Evolutionary conservation across 176 grass and related monocot species (phyloP).

Genomic region (Elaeis guineensis): DNA sequence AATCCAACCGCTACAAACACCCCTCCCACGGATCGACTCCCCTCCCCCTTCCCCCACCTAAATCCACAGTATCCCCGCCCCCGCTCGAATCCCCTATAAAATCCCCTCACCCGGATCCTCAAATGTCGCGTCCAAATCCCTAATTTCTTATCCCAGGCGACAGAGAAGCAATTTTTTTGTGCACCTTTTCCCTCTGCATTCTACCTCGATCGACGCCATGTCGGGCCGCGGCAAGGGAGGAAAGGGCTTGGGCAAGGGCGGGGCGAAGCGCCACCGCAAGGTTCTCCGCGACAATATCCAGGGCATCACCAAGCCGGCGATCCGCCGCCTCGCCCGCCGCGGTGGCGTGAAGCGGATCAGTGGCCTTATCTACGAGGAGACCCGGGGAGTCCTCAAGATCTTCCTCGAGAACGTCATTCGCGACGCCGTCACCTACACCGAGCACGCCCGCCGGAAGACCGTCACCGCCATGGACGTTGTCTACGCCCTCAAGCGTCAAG

Average conservation of each 20-base stretch:
- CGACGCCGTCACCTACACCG: slow-evolving; percentile 28
- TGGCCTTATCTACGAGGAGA: slow-evolving; percentile 25
- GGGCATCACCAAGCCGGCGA: slow-evolving; percentile 41
- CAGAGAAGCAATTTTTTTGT: no score
- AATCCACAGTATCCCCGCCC: background rate
- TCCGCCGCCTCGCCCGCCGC: slow-evolving; percentile 32
- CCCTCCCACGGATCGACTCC: slow-evolving; percentile 34
- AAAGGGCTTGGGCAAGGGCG: slow-evolving; percentile 19
- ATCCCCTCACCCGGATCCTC: background rate
- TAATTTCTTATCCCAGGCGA: no score
- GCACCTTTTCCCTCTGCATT: no score
- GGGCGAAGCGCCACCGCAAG: slow-evolving; percentile 30
- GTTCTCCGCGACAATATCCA: slow-evolving; percentile 41
- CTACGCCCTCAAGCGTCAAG: slow-evolving; percentile 30
- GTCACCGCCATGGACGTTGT: slow-evolving; percentile 29
- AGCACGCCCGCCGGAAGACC: slow-evolving; percentile 28
- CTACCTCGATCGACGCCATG: background rate
- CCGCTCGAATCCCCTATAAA: slow-evolving; percentile 21
- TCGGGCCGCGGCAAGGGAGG: slow-evolving; percentile 22
- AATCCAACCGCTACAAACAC: background rate
- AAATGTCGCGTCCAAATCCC: no score
- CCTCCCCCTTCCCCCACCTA: no score
- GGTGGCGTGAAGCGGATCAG: slow-evolving; percentile 31
- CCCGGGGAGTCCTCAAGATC: slow-evolving; percentile 29
- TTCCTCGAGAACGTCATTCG: slow-evolving; percentile 30